Conservation (phyloP, 2,329 filamentous ascomycete genomes). For the Aureobasidium sp. region DNA sequence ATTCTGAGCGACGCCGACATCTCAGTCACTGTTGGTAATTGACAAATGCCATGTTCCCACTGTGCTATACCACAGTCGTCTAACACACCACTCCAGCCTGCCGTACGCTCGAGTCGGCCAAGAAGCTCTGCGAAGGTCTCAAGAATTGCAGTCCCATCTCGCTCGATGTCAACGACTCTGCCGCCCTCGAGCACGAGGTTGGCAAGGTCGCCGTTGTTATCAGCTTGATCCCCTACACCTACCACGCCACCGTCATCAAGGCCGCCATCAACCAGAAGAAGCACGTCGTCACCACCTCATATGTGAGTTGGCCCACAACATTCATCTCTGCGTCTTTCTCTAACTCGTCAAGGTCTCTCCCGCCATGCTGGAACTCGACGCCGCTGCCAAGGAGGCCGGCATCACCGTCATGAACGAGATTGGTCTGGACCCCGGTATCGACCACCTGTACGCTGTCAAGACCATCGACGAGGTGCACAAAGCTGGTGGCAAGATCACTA, state of each 20-base stretch:
- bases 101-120: constrained; percentile 68
- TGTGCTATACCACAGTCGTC: neutral
- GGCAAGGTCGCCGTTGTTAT: constrained; percentile 55
- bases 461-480: constrained; percentile 83
- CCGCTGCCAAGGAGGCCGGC: constrained; percentile 75
- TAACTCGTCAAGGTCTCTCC: constrained; percentile 47
- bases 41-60: neutral
- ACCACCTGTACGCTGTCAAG: constrained; percentile 76
- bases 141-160: constrained; percentile 68
- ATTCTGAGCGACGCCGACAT: constrained; percentile 52
- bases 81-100: constrained; percentile 52
- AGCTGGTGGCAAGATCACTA: constrained; percentile 74
- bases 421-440: constrained; percentile 65
- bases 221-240: constrained; percentile 80
- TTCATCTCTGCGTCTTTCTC: neutral
- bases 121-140: constrained; percentile 67
- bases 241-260: constrained; percentile 85
- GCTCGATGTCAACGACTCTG: constrained; percentile 72
- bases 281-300: constrained; percentile 91
- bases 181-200: constrained; percentile 73
- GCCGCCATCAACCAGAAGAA: constrained; percentile 89
- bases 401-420: constrained; percentile 99
- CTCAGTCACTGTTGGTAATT: constrained; percentile 49
- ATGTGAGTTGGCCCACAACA: constrained; percentile 47
- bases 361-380: constrained; percentile 83